These are phyloP conservation scores for Huntiella moniliformis DNA, from an alignment of 2,329 filamentous ascomycete species.

Conservation along the genomic window DNA sequence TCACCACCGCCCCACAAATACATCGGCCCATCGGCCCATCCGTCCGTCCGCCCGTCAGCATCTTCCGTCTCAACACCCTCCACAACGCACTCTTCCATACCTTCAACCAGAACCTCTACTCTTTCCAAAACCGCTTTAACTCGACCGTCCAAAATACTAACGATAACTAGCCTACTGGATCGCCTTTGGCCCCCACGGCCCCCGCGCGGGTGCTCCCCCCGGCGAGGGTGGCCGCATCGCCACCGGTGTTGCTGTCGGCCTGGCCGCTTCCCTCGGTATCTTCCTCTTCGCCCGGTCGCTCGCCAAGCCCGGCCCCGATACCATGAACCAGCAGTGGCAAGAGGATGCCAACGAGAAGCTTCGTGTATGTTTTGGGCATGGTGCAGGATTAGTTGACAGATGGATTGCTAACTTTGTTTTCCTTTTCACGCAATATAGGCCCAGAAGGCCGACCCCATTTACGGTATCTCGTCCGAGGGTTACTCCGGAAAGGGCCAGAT, in stretches of 20 bases:
- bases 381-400: too few species aligned
- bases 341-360: slow-evolving; percentile 88
- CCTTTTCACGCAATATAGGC: slow-evolving; percentile 29
- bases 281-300: slow-evolving; percentile 56
- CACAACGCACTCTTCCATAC: neutral
- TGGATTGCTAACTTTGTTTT: neutral
- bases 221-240: slow-evolving; percentile 69
- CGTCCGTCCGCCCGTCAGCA: too few species aligned
- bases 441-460: slow-evolving; percentile 74
- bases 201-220: slow-evolving; percentile 63
- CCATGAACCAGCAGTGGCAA: slow-evolving; percentile 96
- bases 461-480: slow-evolving; percentile 59
- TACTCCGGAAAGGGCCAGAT: slow-evolving; percentile 65
- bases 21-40: neutral
- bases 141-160: neutral
- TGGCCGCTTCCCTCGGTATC: slow-evolving; percentile 47
- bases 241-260: slow-evolving; percentile 49
- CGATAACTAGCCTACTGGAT: slow-evolving; percentile 80
- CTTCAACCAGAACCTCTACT: neutral
- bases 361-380: slow-evolving; percentile 41
- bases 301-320: slow-evolving; percentile 54
- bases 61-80: neutral
- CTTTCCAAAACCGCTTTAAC: neutral
- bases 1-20: too few species aligned
- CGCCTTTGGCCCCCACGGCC: slow-evolving; percentile 90